A percentile compares a stretch with the other conserved stretches of the same genome.
phyloP scores from a whole-genome alignment of 1,284 basidiomycete species.

The Singerocomus inundabilis region DNA sequence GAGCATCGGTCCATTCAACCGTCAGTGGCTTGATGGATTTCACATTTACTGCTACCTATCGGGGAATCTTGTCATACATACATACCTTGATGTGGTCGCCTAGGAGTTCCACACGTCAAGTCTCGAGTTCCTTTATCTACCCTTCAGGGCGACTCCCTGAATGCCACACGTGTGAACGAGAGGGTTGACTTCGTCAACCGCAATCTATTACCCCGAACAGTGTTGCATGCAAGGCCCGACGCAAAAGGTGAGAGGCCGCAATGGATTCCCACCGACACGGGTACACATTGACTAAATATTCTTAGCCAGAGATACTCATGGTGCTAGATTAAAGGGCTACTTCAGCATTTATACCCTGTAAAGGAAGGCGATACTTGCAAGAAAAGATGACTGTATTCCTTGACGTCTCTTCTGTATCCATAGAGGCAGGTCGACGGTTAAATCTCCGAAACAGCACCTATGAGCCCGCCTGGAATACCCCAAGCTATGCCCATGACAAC shows the following conservation, averaged over 20 bases:
- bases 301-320: slow-evolving; percentile 53
- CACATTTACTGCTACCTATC: slow-evolving; percentile 49
- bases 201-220: slow-evolving; percentile 48
- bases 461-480: neutral
- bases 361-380: slow-evolving; percentile 42
- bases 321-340: slow-evolving; percentile 47
- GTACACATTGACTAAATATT: neutral
- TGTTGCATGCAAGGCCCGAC: slow-evolving; percentile 59
- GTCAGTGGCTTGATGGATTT: slow-evolving; percentile 19
- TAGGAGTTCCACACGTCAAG: slow-evolving; percentile 59
- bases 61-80: slow-evolving; percentile 52
- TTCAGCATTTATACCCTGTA: slow-evolving; percentile 52
- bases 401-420: slow-evolving; percentile 57
- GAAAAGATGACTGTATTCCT: slow-evolving; percentile 15
- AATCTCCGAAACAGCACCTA: slow-evolving; percentile 7
- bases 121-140: slow-evolving; percentile 51
- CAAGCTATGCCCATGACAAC: slow-evolving; percentile 56
- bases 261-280: neutral
- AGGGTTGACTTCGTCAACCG: slow-evolving; percentile 44
- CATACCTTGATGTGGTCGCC: slow-evolving; percentile 52
- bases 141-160: slow-evolving; percentile 50
- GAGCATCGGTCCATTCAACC: neutral
- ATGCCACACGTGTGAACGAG: slow-evolving; percentile 39
- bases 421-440: slow-evolving; percentile 48
- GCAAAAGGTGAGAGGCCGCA: slow-evolving; percentile 25